Evolutionary conservation across 2,329 filamentous ascomycete species (phyloP).

Genomic region (Xylariaceae sp.): DNA sequence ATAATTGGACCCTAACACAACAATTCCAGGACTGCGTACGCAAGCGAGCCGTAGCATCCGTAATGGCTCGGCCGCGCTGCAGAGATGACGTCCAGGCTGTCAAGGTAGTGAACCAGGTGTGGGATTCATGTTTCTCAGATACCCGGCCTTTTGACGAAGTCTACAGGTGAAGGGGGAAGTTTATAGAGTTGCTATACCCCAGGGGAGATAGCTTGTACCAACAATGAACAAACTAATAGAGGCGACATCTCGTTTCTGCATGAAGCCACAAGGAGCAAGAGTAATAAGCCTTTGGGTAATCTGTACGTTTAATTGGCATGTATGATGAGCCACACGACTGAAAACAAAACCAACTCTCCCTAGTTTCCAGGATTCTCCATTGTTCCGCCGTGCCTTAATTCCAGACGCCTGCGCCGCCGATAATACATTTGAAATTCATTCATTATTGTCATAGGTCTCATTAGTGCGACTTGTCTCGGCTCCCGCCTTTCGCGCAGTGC

Average conservation of each 20-base stretch:
- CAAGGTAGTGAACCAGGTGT: conserved; percentile 95
- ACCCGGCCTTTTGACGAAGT: conserved; percentile 97
- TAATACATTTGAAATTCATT: conserved; percentile 29
- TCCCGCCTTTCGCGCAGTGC: conserved; percentile 78
- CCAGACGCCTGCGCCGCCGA: conserved; percentile 31
- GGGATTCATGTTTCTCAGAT: conserved; percentile 95
- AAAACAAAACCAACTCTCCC: conserved; percentile 31
- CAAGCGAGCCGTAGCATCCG: conserved; percentile 77
- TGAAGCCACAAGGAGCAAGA: conserved; percentile 9
- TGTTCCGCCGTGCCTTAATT: conserved; percentile 12
- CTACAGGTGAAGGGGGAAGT: conserved; percentile 80
- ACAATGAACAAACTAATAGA: conserved; percentile 7
- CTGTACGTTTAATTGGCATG: conserved; percentile 14
- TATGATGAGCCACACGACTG: conserved; percentile 29
- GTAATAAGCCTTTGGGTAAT: conserved; percentile 10
- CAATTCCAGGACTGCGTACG: conserved; percentile 95
- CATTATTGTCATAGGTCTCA: conserved; percentile 29
- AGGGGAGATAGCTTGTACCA: conserved; percentile 20
- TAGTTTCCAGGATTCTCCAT: conserved; percentile 35
- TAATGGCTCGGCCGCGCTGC: conserved; percentile 79
- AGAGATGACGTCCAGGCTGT: conserved; percentile 86
- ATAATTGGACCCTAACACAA: conserved; percentile 87
- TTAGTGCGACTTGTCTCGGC: conserved; percentile 54
- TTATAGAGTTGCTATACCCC: no score
- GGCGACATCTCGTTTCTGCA: conserved; percentile 1